Base-by-base conservation (phyloP, 2,329 filamentous ascomycete genomes). In the Fusarium euwallaceae region DNA sequence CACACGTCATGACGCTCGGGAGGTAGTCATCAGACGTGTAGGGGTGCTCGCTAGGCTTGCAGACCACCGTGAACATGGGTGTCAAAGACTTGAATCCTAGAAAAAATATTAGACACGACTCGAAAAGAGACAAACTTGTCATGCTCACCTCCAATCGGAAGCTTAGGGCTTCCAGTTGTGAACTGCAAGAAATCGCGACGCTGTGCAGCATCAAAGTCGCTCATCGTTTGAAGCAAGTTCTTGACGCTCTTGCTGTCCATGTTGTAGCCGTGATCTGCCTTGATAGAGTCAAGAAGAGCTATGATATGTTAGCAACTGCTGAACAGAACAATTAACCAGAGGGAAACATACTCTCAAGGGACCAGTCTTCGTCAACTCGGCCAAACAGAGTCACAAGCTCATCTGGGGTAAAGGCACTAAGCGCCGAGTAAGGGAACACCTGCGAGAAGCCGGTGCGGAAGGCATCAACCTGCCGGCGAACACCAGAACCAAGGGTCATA, bases 1-100 rank as follows among this genome's bases (percentile, higher is more conserved):
- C 97, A 82, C 97, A 99, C 12, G 97, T 99, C 97, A 99, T 99
- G 82, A 99, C 97, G 82, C 95, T 98, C 14, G 97, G 97, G n/a
- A 99, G 89, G 80, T 98, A 99, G 85, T 99, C 97, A 80, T 99
- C 97, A 6, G 96, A 96, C 4, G 92, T 93, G 82, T 95, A 97
- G 2, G 97, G 97, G 17, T 95, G 92, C 81, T 99, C 97, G 83
- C 94, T 97, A n/a, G 96, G 96, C 84, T 98, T 98, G 88, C 97
- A 98, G 51, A 99, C 97, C 72, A 99, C 97, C 4, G 97, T 99
- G 82, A 99, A 98, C 92, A 98, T 98, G 22, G 97, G 97, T 3
- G 95, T 98, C 72, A 99, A 90, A 82, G 92, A 94, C 86, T 97
- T 98, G 90, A 99, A 99, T 70, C 97, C 95, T 98, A 56, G 36